Conservation (phyloP, 768 basidiomycete genomes). For the Auricularia sp. region DNA sequence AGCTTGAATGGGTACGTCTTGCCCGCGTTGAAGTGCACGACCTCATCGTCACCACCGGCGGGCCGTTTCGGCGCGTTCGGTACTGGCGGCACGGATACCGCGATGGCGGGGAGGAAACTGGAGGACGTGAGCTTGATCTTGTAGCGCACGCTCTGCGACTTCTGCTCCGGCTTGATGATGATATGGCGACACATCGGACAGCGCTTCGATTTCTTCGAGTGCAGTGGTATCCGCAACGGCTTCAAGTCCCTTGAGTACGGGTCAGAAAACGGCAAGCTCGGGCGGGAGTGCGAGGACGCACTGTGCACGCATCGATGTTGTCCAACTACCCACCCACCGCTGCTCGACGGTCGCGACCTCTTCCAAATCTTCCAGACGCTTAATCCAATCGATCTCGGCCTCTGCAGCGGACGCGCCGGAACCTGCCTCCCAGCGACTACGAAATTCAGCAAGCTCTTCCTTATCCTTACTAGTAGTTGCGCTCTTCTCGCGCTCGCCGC, state of each 20-base stretch:
- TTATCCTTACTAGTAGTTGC: slow-evolving; percentile 33
- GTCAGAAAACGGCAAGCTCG: slow-evolving; percentile 6
- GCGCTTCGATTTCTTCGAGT: slow-evolving; percentile 90
- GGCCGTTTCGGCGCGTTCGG: slow-evolving; percentile 23
- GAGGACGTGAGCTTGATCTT: slow-evolving; percentile 97
- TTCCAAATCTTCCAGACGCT: slow-evolving; percentile 46
- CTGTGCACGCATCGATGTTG: slow-evolving; percentile 52
- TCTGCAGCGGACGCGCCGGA: slow-evolving; percentile 55
- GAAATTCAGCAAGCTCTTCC: slow-evolving; percentile 73
- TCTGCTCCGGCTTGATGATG: slow-evolving; percentile 96
- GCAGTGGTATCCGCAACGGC: slow-evolving; percentile 85
- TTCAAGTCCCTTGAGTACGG: slow-evolving; percentile 53
- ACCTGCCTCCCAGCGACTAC: slow-evolving; percentile 56
- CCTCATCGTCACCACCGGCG: slow-evolving; percentile 31
- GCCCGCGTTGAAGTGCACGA: slow-evolving; percentile 50
- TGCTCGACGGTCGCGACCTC: slow-evolving; percentile 67
- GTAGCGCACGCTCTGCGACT: slow-evolving; percentile 86
- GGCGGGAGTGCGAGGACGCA: slow-evolving; percentile 25
- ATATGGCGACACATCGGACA: slow-evolving; percentile 93
- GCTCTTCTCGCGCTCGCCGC: slow-evolving; percentile 48
- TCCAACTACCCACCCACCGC: slow-evolving; percentile 78
- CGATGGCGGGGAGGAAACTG: slow-evolving; percentile 85
- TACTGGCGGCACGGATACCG: slow-evolving; percentile 50
- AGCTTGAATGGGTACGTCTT: slow-evolving; percentile 82
- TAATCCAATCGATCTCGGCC: slow-evolving; percentile 61